Conservation (phyloP, 1,139 yeast species). For the Candida sp. region DNA sequence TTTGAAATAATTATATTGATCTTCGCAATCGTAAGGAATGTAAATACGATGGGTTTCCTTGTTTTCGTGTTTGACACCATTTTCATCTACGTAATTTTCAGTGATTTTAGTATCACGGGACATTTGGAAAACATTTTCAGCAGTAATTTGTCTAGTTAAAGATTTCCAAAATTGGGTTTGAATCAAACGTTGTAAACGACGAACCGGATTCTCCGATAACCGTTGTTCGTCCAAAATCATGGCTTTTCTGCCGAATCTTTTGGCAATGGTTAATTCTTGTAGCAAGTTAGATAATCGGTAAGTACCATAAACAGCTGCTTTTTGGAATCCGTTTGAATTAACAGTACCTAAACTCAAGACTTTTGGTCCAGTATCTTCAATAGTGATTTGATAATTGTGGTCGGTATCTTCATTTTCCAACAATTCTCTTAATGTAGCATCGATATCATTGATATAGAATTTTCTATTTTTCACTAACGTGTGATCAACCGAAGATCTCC, state of each 20-base stretch:
- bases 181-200: constrained; percentile 71
- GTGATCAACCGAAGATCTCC: constrained; percentile 74
- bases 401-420: constrained; percentile 85
- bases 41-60: constrained; percentile 68
- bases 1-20: constrained; percentile 69
- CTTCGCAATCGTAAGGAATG: constrained; percentile 66
- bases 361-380: constrained; percentile 93
- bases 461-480: constrained; percentile 41
- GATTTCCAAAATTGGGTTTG: constrained; percentile 78
- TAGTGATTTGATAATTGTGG: constrained; percentile 80
- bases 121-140: constrained; percentile 61
- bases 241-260: constrained; percentile 72
- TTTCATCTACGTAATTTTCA: constrained; percentile 45
- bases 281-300: constrained; percentile 85
- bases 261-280: constrained; percentile 88
- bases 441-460: constrained; percentile 74
- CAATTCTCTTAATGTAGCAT: constrained; percentile 65
- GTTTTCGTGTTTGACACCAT: constrained; percentile 24
- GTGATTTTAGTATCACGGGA: constrained; percentile 77
- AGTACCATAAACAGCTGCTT: constrained; percentile 78
- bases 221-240: constrained; percentile 81
- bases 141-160: constrained; percentile 70
- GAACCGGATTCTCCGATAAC: constrained; percentile 85
- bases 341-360: constrained; percentile 80
- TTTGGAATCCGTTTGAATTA: constrained; percentile 76